These are phyloP conservation scores for Nyssa sinensis DNA, from an alignment of 148 eudicot species.

Conservation along the genomic window DNA sequence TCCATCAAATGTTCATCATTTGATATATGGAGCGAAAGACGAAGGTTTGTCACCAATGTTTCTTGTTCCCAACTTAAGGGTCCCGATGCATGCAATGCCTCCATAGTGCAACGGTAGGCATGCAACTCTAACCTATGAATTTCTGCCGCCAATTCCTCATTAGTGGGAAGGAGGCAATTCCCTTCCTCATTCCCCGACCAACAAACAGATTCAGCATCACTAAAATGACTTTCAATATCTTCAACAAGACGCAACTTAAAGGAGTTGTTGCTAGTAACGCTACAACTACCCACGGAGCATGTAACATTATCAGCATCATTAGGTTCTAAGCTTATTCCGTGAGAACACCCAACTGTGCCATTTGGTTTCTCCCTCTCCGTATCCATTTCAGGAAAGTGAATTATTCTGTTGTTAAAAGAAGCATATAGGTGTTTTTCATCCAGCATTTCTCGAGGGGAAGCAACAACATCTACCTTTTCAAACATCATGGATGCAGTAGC, in stretches of 20 bases:
- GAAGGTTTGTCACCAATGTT: slow-evolving; percentile 64
- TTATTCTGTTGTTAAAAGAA: slow-evolving; percentile 24
- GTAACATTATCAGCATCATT: slow-evolving; percentile 37
- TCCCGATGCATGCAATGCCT: slow-evolving; percentile 66
- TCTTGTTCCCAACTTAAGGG: slow-evolving; percentile 78
- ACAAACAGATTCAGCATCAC: slow-evolving; percentile 68
- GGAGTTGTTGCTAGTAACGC: slow-evolving; percentile 31
- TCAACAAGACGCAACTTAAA: slow-evolving; percentile 26
- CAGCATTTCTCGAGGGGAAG: slow-evolving; percentile 34
- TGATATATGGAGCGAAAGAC: slow-evolving; percentile 61
- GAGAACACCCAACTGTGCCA: slow-evolving; percentile 37
- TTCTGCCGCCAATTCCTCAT: slow-evolving; percentile 39
- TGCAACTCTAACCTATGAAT: slow-evolving; percentile 71
- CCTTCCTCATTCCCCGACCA: slow-evolving; percentile 33
- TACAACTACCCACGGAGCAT: slow-evolving; percentile 76
- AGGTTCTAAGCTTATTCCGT: slow-evolving; percentile 27
- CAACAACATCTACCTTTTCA: slow-evolving; percentile 59
- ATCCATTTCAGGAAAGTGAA: slow-evolving; percentile 32
- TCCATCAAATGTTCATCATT: slow-evolving; percentile 72
- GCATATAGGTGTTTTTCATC: slow-evolving; percentile 34
- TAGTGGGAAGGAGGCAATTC: slow-evolving; percentile 24
- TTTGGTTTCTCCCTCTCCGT: slow-evolving; percentile 33
- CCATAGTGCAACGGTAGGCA: slow-evolving; percentile 58
- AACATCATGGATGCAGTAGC: slow-evolving; percentile 27
- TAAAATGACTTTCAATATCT: slow-evolving; percentile 39